Evolutionary conservation across 1,139 yeast genomes (phyloP).

Genomic region (Kodamaea arcana): DNA sequence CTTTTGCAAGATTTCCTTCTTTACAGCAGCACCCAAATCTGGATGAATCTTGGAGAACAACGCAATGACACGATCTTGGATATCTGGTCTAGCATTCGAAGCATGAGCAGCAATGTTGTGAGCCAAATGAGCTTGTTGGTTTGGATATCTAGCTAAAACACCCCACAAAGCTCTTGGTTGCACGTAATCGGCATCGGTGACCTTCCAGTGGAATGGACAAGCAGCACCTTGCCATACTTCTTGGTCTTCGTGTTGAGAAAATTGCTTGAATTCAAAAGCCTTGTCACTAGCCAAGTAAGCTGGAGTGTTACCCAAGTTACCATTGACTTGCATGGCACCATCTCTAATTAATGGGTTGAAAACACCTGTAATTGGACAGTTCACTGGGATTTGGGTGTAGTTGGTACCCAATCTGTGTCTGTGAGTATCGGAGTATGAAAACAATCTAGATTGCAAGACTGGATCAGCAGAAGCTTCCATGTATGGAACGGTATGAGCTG

Average conservation of each 20-base stretch:
- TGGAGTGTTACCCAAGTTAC: constrained; percentile 82
- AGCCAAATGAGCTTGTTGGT: constrained; percentile 80
- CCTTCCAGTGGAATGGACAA: constrained; percentile 82
- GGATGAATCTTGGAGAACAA: constrained; percentile 72
- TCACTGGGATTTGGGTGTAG: constrained; percentile 71
- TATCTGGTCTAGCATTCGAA: constrained; percentile 61
- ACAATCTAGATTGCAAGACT: constrained; percentile 78
- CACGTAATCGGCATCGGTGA: constrained; percentile 67
- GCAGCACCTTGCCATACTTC: constrained; percentile 91
- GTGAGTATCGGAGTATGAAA: constrained; percentile 85
- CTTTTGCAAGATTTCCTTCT: constrained; percentile 56
- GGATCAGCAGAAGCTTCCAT: constrained; percentile 86
- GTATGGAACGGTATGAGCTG: constrained; percentile 80
- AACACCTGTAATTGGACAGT: constrained; percentile 55
- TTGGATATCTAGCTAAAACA: constrained; percentile 68
- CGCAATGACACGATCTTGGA: constrained; percentile 77
- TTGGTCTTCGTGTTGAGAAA: constrained; percentile 54
- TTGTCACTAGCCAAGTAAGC: constrained; percentile 64
- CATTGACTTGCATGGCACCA: constrained; percentile 80
- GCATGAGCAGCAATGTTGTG: constrained; percentile 81
- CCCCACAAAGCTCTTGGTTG: constrained; percentile 65
- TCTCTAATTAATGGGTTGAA: constrained; percentile 74
- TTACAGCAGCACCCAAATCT: constrained; percentile 55
- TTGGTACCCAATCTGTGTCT: constrained; percentile 60
- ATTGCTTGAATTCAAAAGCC: constrained; percentile 50